Percentiles rank a stretch among this genome's conserved stretches.
Evolutionary conservation across 306 rosid species (phyloP).

Genomic region (Corylus avellana): DNA sequence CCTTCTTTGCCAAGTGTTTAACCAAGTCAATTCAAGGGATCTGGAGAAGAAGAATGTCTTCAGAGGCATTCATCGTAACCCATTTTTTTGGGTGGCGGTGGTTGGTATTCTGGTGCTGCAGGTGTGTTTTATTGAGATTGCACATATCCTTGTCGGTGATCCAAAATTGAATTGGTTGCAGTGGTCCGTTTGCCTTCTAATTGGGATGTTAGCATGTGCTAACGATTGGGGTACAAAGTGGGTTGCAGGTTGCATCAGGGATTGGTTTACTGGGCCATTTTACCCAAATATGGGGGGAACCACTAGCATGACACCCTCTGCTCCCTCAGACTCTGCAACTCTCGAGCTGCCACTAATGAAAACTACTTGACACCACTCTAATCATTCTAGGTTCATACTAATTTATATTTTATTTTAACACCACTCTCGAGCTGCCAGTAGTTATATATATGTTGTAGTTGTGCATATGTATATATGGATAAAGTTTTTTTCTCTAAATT

Average conservation of each 20-base stretch:
- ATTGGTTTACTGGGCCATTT: background rate
- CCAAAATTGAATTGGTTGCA: constrained; percentile 19
- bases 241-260: background rate
- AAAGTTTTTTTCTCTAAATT: too few relatives aligned
- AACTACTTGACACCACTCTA: background rate
- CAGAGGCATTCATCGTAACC: background rate
- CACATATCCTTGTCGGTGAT: background rate
- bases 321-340: background rate
- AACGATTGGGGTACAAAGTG: constrained; percentile 21
- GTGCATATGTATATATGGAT: too few relatives aligned
- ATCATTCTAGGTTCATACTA: background rate
- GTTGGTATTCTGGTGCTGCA: constrained; percentile 1
- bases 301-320: background rate
- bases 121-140: constrained; percentile 17
- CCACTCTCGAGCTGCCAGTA: too few relatives aligned
- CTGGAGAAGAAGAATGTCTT: constrained; percentile 12
- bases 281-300: background rate
- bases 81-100: constrained; percentile 21
- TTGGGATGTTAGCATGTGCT: constrained; percentile 6
- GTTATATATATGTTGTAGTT: too few relatives aligned
- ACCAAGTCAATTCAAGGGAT: constrained; percentile 22
- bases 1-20: constrained; percentile 31
- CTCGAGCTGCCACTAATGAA: constrained; percentile 6
- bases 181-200: constrained; percentile 15
- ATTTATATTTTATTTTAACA: too few relatives aligned